These are phyloP conservation scores for Schizophyllum amplum DNA, from an alignment of 1,284 basidiomycete species.

Conservation along the genomic window DNA sequence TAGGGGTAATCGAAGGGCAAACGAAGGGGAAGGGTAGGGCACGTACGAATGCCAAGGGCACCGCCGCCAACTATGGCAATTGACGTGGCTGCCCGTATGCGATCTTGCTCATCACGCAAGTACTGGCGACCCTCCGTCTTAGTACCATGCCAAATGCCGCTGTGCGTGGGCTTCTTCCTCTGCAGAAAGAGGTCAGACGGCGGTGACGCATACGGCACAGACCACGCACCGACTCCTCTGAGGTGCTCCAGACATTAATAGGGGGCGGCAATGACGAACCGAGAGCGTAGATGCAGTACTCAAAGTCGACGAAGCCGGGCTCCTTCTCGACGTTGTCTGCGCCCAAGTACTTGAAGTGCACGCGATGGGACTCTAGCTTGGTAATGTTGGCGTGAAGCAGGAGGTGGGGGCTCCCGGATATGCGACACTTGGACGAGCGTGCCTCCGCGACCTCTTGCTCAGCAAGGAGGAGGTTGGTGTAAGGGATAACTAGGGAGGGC, in stretches of 20 bases:
- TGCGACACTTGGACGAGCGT: neutral
- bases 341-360: conserved; percentile 34
- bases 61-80: conserved; percentile 56
- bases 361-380: conserved; percentile 28
- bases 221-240: conserved; percentile 1
- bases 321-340: conserved; percentile 19
- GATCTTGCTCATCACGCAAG: conserved; percentile 37
- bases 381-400: conserved; percentile 34
- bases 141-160: conserved; percentile 28
- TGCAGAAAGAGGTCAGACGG: neutral
- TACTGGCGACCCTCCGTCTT: conserved; percentile 41
- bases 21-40: neutral
- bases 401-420: conserved; percentile 31
- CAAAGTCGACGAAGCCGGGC: conserved; percentile 28
- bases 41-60: conserved; percentile 54
- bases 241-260: conserved; percentile 42
- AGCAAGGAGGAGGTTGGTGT: conserved; percentile 31
- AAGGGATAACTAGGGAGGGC: conserved; percentile 49
- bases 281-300: conserved; percentile 51
- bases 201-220: neutral
- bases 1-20: neutral
- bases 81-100: conserved; percentile 32
- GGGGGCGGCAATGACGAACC: conserved; percentile 49
- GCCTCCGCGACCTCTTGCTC: conserved; percentile 7
- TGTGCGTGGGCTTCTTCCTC: conserved; percentile 4